Percentiles rank a stretch among this genome's conserved stretches.
These are phyloP conservation scores for Pichia sp. DNA, from an alignment of 1,139 yeast species.

Conservation along the genomic window DNA sequence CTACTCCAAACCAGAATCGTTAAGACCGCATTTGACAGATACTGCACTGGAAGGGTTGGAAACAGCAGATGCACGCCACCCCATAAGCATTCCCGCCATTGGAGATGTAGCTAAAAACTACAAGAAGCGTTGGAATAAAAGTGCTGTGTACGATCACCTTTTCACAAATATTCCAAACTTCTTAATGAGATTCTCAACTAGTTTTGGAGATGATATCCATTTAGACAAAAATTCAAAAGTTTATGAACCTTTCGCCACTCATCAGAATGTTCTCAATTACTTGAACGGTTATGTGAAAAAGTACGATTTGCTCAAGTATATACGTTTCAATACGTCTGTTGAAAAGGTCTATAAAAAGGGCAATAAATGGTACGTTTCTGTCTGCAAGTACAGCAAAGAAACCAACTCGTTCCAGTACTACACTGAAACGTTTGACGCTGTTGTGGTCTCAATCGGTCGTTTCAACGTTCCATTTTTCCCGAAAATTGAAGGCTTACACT, in stretches of 20 bases:
- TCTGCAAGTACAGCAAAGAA: conserved; percentile 19
- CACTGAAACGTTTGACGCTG: conserved; percentile 39
- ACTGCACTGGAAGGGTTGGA: conserved; percentile 8
- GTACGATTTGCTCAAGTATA: conserved; percentile 33
- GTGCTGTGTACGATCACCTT: conserved; percentile 38
- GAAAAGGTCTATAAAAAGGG: conserved; percentile 33
- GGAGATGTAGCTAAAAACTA: conserved; percentile 2
- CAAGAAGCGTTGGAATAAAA: conserved; percentile 34
- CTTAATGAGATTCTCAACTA: conserved; percentile 40
- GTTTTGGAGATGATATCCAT: conserved; percentile 11
- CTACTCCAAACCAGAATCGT: conserved; percentile 16
- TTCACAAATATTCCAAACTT: conserved; percentile 46
- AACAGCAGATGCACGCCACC: neutral
- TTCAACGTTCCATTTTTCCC: conserved; percentile 47
- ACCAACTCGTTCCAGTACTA: conserved; percentile 31
- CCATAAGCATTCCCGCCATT: conserved; percentile 1
- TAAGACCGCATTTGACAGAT: conserved; percentile 15
- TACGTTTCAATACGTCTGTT: conserved; percentile 40
- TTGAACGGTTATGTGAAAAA: conserved; percentile 31
- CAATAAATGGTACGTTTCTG: conserved; percentile 21
- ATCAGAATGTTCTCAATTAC: conserved; percentile 30
- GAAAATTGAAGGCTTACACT: conserved; percentile 38
- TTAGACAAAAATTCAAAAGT: conserved; percentile 31
- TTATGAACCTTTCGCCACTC: conserved; percentile 42
- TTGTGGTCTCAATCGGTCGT: conserved; percentile 44